phyloP scores from a whole-genome alignment of 768 basidiomycete species.

The Mycena albidolilacea region DNA sequence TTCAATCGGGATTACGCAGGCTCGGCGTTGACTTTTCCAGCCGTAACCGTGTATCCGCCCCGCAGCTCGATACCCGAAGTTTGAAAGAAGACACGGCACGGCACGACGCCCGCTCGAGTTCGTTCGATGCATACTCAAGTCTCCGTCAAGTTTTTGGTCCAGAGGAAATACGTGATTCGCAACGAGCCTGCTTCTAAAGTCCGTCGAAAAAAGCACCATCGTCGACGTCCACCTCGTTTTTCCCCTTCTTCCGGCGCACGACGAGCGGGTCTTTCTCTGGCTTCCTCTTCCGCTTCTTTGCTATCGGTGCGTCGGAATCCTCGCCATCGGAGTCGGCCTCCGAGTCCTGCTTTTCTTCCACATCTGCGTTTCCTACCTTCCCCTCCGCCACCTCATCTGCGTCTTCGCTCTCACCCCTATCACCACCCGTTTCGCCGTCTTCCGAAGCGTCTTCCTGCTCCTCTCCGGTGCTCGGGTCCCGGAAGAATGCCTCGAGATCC shows the following conservation, averaged over 20 bases:
- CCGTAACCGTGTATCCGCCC: not conserved
- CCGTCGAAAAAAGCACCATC: conserved; percentile 79
- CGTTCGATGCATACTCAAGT: too few species aligned
- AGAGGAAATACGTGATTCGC: not conserved
- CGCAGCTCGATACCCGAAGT: too few species aligned
- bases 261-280: conserved; percentile 65
- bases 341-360: conserved; percentile 30
- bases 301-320: conserved; percentile 48
- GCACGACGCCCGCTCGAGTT: too few species aligned
- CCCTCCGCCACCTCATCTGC: conserved; percentile 43
- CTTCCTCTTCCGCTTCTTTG: conserved; percentile 71
- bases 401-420: conserved; percentile 35
- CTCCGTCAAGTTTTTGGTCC: too few species aligned
- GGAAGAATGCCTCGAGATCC: conserved; percentile 84
- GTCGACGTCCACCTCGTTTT: conserved; percentile 70
- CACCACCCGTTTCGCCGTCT: conserved; percentile 43
- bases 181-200: conserved; percentile 55
- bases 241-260: conserved; percentile 70
- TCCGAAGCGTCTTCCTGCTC: conserved; percentile 50
- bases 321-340: conserved; percentile 39
- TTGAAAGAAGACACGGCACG: too few species aligned
- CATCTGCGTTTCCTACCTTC: conserved; percentile 26
- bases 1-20: not conserved
- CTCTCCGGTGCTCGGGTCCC: conserved; percentile 50
- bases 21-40: too few species aligned